Base-by-base conservation (phyloP, 495 filamentous ascomycete genomes). In the Aspergillus heteromorphus region DNA sequence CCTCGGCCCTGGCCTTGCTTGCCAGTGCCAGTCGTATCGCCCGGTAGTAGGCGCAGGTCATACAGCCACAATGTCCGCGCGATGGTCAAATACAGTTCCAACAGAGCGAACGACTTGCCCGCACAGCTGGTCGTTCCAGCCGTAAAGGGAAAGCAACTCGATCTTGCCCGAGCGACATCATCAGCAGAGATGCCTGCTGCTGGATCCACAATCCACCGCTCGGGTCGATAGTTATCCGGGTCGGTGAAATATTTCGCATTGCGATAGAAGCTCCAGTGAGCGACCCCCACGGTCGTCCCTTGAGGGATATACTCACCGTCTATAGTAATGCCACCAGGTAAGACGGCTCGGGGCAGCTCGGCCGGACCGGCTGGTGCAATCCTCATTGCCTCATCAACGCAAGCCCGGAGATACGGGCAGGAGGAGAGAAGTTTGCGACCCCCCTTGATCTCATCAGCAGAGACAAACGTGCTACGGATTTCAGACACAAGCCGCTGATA, bases 311-410 rank as follows among this genome's bases (percentile, higher is more conserved):
- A 60, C 6, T 72, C 48, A 9, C 71, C 73, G 34, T 75, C 73
- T 36, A 83, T 67, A 9, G 62, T 58, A n/a, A 74, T 56, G 6
- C 80, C 82, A 14, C 71, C 76, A 0, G 59, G 53, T 0, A 73
- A 63, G 2, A 82, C 74, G 52, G 77, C 69, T 5, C 80, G 68
- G 4, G 70, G 72, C 2, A 83, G 62, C 1, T 69, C 54, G 5
- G 75, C 70, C 0, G 67, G 57, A 0, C 77, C 76, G 0, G 81
- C 70, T 11, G 82, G 82, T 0, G 76, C 74, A 45, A 85, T 63
- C 8, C 83, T 71, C 68, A 86, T 70, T 2, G 78, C 62, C 53
- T 87, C 83, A 63, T 91, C 86, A 58, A 89, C 81, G 65, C 83
- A 79, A 8, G 54, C 61, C n/a, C 43, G 54, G 21, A 61, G 48